Evolutionary conservation across 75 land plant genomes (phyloP).

Genomic region (Ceratopteris richardii): DNA sequence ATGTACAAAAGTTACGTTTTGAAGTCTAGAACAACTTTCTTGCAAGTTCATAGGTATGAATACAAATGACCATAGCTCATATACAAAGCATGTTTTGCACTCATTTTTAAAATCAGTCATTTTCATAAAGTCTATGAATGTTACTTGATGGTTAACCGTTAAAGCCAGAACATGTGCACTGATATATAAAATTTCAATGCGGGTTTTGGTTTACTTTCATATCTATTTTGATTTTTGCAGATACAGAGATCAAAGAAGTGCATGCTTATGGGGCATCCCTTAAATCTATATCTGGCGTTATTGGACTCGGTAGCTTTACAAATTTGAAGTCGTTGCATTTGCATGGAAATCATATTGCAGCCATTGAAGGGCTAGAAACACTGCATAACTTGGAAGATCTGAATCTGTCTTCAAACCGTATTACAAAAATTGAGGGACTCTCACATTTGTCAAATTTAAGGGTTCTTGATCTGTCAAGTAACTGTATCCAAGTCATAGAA

Average conservation of each 20-base stretch:
- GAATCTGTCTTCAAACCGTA: conserved; percentile 28
- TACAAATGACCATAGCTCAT: too few species aligned
- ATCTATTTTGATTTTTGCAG: conserved; percentile 5
- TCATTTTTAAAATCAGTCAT: too few species aligned
- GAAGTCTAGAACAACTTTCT: too few species aligned
- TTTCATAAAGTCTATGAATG: too few species aligned
- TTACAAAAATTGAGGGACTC: conserved; percentile 23
- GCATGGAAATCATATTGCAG: conserved; percentile 25
- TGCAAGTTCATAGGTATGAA: too few species aligned
- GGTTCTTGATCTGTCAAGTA: conserved; percentile 29
- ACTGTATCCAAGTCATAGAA: conserved; percentile 16
- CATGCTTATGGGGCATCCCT: conserved; percentile 22
- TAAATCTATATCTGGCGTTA: conserved; percentile 10
- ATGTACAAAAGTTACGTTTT: too few species aligned
- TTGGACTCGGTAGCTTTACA: conserved; percentile 17
- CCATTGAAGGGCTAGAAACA: conserved; percentile 22
- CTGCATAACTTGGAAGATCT: conserved; percentile 14
- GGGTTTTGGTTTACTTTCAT: too few species aligned
- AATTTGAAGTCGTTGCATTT: conserved; percentile 22
- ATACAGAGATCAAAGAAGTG: conserved; percentile 24
- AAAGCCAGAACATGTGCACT: too few species aligned
- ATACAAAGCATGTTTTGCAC: too few species aligned
- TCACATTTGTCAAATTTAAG: conserved; percentile 14
- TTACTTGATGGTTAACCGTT: too few species aligned
- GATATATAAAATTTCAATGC: too few species aligned